Conservation (phyloP, 495 filamentous ascomycete species). For the Lindgomyces ingoldianus region DNA sequence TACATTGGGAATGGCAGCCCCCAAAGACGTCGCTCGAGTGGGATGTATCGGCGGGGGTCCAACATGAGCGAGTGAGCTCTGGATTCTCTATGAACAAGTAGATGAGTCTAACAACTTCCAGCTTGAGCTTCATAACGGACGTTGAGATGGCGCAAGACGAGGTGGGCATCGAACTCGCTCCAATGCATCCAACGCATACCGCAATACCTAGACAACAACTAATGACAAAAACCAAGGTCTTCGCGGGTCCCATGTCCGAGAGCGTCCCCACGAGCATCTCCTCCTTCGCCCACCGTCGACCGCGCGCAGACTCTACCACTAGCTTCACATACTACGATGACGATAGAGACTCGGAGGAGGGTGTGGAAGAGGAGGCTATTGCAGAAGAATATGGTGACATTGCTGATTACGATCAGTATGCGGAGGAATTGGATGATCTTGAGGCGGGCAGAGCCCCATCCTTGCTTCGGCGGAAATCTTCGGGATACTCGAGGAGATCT, state of each 20-base stretch:
- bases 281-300: slow-evolving; percentile 78
- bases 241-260: slow-evolving; percentile 90
- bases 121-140: slow-evolving; percentile 79
- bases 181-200: slow-evolving; percentile 9
- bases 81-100: not conserved
- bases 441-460: slow-evolving; percentile 38
- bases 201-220: slow-evolving; percentile 26
- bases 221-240: slow-evolving; percentile 61
- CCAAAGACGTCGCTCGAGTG: slow-evolving; percentile 16
- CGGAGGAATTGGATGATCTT: slow-evolving; percentile 31
- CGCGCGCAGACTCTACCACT: slow-evolving; percentile 75
- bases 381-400: slow-evolving; percentile 44
- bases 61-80: slow-evolving; percentile 69
- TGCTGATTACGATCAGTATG: slow-evolving; percentile 44
- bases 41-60: slow-evolving; percentile 60
- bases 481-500: slow-evolving; percentile 55
- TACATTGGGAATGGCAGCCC: slow-evolving; percentile 26
- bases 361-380: slow-evolving; percentile 52
- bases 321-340: slow-evolving; percentile 85
- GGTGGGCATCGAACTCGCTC: slow-evolving; percentile 50
- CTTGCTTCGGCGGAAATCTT: slow-evolving; percentile 55
- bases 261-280: slow-evolving; percentile 88
- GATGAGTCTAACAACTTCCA: slow-evolving; percentile 14
- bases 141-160: slow-evolving; percentile 99
- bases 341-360: slow-evolving; percentile 45